Evolutionary conservation across 1,284 basidiomycete species (phyloP), one percentile per base, ranked within the genome.

Genomic region (Pholiota adiposa): DNA sequence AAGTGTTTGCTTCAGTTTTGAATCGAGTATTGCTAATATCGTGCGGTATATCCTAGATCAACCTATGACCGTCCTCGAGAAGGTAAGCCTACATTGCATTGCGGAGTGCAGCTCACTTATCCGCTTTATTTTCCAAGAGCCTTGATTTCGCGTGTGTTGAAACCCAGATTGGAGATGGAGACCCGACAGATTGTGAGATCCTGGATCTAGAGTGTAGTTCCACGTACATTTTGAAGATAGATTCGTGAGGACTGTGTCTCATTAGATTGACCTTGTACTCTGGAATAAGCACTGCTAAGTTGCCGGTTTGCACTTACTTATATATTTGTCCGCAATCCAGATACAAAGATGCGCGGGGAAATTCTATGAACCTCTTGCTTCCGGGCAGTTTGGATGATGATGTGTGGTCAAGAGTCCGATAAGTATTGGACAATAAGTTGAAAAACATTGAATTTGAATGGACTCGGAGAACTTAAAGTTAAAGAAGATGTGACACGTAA

Each of bases 81-180:
- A 84, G 76, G 89, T 90, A 66, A 66, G 81, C 71, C 0, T 50
- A 11, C 51, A 64, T 3, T n/a, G 31, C 18, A 43, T 53, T 4
- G 33, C 43, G 55, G 60, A 49, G 46, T 51, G 9, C 23, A 57
- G 18, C 31, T 41, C 67, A 54, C 71, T 60, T 61, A 36, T 70
- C 52, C 56, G 33, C 23, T 58, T 29, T 31, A 54, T 41, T 54
- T 62, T 34, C 67, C 6, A 38, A 93, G 89, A 72, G 81, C 2
- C 83, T 94, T 74, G 92, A 95, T 68, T 87, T 94, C 68, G 83
- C 88, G 27, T 92, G 91, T 63, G 85, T 94, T 2, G 93, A 95
- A 75, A 93, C 92, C 34, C 92, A 94, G 72, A 86, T 93, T 59
- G 93, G 92, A 16, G 81, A 90, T 64, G 90, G 89, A 5, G 82